These are phyloP conservation scores for Erythrophleum ivorense DNA, from an alignment of 331 rosid species.

Conservation along the genomic window DNA sequence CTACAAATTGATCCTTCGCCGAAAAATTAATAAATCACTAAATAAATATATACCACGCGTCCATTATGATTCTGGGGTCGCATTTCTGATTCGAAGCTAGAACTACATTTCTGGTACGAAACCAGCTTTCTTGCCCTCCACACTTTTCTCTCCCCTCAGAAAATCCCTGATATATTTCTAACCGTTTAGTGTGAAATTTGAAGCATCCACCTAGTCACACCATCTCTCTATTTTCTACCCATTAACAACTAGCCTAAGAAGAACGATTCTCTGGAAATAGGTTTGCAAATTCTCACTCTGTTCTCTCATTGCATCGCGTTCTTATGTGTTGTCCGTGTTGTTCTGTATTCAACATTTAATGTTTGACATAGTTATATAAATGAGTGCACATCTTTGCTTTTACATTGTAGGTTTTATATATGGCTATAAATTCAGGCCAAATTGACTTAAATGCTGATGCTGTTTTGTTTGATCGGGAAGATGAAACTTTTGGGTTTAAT, in stretches of 20 bases:
- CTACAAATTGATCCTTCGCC: background rate
- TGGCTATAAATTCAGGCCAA: conserved; percentile 46
- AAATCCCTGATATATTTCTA: background rate
- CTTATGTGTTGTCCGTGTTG: background rate
- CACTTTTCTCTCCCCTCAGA: background rate
- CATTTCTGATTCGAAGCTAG: background rate
- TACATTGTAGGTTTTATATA: conserved; percentile 47
- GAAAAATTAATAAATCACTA: no score
- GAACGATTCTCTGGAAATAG: conserved; percentile 3
- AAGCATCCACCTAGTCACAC: background rate
- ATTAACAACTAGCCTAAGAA: background rate
- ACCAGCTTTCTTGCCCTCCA: background rate
- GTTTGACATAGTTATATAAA: conserved; percentile 17
- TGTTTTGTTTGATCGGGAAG: conserved; percentile 44
- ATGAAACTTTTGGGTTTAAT: conserved; percentile 34
- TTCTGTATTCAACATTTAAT: conserved; percentile 17
- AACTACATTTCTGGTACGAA: conserved; percentile 4
- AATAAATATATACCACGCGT: conserved; percentile 9
- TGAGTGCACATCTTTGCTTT: background rate
- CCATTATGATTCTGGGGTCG: background rate
- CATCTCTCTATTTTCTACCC: background rate
- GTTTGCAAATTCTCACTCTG: conserved; percentile 36
- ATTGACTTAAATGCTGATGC: conserved; percentile 61
- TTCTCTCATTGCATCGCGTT: background rate
- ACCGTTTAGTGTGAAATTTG: background rate